phyloP scores from a whole-genome alignment of 78 protist species.

The Planoprotostelium fungivorum region DNA sequence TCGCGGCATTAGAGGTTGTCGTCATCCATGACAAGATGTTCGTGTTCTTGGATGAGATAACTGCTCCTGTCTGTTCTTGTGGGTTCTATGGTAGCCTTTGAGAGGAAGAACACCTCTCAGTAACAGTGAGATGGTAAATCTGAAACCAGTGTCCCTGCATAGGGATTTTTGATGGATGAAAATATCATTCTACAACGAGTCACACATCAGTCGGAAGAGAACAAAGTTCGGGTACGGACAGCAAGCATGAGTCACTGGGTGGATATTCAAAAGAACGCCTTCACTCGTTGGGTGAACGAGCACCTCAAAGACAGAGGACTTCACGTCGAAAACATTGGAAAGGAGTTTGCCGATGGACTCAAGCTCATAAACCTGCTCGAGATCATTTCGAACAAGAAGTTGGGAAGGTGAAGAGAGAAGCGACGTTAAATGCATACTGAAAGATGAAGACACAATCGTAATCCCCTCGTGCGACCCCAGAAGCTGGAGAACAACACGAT shows the following conservation, averaged over 20 bases:
- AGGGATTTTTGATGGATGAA: too few species aligned
- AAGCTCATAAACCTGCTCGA: slow-evolving; percentile 74
- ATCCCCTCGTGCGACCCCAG: slow-evolving; percentile 50
- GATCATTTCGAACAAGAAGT: slow-evolving; percentile 70
- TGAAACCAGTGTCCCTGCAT: too few species aligned
- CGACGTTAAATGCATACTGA: neutral
- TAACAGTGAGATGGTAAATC: too few species aligned
- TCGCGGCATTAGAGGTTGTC: too few species aligned
- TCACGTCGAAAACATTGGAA: slow-evolving; percentile 60
- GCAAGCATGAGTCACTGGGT: neutral
- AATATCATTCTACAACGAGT: too few species aligned
- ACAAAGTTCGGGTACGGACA: neutral
- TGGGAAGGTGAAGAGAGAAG: neutral
- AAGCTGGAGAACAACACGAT: slow-evolving; percentile 67
- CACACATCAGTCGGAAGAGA: neutral
- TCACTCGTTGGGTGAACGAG: slow-evolving; percentile 85
- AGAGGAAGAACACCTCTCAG: too few species aligned
- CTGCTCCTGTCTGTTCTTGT: too few species aligned
- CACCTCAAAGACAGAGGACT: slow-evolving; percentile 68
- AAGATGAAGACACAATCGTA: slow-evolving; percentile 9
- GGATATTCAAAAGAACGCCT: slow-evolving; percentile 22
- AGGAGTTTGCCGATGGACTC: slow-evolving; percentile 75
- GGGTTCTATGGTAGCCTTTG: too few species aligned
- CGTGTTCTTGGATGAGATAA: too few species aligned
- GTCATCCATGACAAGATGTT: too few species aligned